Conservation (phyloP, 1,284 basidiomycete genomes). For the Trametes polyzona region DNA sequence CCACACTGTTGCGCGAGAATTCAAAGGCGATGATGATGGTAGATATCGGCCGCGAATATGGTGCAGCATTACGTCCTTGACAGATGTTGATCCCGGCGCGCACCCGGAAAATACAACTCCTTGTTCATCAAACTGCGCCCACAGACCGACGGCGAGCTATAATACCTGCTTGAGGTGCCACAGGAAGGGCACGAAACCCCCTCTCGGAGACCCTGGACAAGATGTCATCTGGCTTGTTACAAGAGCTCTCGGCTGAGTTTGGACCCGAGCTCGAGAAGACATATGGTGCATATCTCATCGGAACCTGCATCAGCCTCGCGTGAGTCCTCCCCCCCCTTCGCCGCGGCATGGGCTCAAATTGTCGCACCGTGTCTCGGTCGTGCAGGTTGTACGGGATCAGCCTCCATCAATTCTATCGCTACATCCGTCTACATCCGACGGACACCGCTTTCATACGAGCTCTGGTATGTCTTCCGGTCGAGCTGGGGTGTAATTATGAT, state of each 20-base stretch:
- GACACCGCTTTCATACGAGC: slow-evolving; percentile 7
- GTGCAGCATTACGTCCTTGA: no score
- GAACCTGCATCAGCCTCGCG: background rate
- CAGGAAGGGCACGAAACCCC: background rate
- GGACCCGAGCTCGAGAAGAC: background rate
- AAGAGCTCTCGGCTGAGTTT: background rate
- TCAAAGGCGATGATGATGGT: no score
- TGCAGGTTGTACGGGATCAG: slow-evolving; percentile 11
- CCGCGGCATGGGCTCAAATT: background rate
- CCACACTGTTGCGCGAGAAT: no score
- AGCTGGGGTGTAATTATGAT: background rate
- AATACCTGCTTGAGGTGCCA: no score
- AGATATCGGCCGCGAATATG: no score
- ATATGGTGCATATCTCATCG: background rate
- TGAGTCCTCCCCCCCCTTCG: background rate
- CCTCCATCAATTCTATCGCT: slow-evolving; percentile 12
- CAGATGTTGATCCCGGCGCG: no score
- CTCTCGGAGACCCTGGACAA: background rate
- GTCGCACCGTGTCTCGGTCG: background rate
- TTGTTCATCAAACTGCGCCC: background rate
- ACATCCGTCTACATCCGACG: slow-evolving; percentile 10
- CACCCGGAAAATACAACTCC: no score
- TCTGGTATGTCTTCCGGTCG: background rate
- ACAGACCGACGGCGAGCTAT: background rate
- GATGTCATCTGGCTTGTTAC: background rate